Evolutionary conservation across 2,329 filamentous ascomycete genomes (phyloP), one percentile per base, ranked within the genome.

Genomic region (Colletotrichum sp.): DNA sequence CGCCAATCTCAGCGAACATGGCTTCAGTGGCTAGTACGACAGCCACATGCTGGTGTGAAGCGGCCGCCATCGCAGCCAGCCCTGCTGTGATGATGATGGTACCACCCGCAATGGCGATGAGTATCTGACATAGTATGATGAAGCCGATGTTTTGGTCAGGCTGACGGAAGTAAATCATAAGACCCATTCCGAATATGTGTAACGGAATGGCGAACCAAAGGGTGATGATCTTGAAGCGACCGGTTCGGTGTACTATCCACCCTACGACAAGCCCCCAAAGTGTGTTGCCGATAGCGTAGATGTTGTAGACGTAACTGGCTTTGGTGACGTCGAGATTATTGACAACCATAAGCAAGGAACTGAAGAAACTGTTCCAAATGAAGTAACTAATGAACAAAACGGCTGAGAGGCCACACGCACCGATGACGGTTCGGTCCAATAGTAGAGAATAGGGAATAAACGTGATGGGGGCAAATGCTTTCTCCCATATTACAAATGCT

Each of bases 391-490:
- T 78, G 68, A 82, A 83, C 12, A 80, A 63, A 7, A 77, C 77
- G 4, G 77, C 77, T 34, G 72, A 77, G 16, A 81, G 60, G 3
- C 80, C 55, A 39, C 79, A 81, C 7, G 80, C 76, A 16, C 78
- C 79, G 24, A 81, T 55, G 59, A 82, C 70, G n/a, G 77, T 88
- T 30, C 83, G 84, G 60, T 87, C 83, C 10, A 81, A 81, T 79
- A 90, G 82, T 66, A 90, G 81, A 64, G 82, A 78, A 80, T 85
- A 88, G 2, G 86, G 88, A 26, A 93, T 85, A 80, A 92, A 88
- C 18, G 89, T 87, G 52, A 87, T 86, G 0, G 85, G 87, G 0
- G 90, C 88, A 57, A 90, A 79, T 39, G 85, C 92, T n/a, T 83
- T 87, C 80, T 93, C 90, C 83, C 86, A 88, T 3, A 87, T 77